Conservation (phyloP, 495 filamentous ascomycete species). For the Aspergillus cavernicola region DNA sequence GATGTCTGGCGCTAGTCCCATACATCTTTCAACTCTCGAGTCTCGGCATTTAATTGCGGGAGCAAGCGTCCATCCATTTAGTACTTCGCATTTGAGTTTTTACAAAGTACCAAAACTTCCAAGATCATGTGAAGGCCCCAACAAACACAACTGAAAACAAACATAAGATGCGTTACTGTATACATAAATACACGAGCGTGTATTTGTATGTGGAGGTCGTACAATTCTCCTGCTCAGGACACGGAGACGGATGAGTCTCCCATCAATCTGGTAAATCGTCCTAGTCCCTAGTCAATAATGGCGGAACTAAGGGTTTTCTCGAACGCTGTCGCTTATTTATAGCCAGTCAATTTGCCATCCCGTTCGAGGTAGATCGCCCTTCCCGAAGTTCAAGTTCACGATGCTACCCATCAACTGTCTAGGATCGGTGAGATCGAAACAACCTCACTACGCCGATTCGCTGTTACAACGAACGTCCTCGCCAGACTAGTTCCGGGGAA, state of each 20-base stretch:
- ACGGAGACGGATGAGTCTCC: background rate
- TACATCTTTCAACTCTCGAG: background rate
- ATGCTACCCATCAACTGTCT: background rate
- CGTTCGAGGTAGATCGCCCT: background rate
- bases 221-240: background rate
- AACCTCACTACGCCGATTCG: background rate
- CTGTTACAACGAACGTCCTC: background rate
- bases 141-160: too few relatives aligned
- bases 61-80: background rate
- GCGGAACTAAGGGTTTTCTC: background rate
- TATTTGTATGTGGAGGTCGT: background rate
- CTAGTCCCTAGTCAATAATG: background rate
- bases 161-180: too few relatives aligned
- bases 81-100: background rate
- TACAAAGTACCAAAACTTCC: too few relatives aligned
- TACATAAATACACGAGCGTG: too few relatives aligned
- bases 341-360: background rate
- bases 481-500: background rate
- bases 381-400: background rate
- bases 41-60: background rate
- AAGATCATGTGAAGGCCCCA: too few relatives aligned
- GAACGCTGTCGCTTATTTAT: background rate
- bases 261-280: background rate
- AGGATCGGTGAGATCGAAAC: constrained; percentile 1
- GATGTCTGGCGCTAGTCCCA: background rate